phyloP scores from a whole-genome alignment of 352 stramenopile genomes.

The Thalassiosira hispida region DNA sequence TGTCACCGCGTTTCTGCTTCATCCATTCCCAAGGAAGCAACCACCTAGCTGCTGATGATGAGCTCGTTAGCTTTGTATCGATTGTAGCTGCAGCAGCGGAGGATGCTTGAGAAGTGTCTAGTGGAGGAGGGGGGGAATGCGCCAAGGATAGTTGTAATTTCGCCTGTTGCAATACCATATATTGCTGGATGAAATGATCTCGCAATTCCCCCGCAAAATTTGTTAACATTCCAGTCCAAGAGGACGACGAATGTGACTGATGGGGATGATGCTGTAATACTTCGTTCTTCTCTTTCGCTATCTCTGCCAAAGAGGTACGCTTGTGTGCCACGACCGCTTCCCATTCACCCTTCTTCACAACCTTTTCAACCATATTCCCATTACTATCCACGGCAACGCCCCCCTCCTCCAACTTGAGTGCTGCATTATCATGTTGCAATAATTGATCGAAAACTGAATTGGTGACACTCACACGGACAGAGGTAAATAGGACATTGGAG shows the following conservation, averaged over 20 bases:
- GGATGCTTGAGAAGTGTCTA: not conserved
- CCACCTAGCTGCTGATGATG: not conserved
- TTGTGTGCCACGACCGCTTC: constrained; percentile 25
- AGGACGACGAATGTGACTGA: not conserved
- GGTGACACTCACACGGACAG: constrained; percentile 19
- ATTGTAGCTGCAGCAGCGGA: not conserved
- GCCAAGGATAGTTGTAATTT: not conserved
- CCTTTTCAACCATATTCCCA: constrained; percentile 2
- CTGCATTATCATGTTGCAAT: not conserved
- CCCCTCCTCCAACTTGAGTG: constrained; percentile 10
- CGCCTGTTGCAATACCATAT: constrained; percentile 15
- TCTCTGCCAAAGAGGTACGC: constrained; percentile 1
- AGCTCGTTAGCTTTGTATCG: not conserved
- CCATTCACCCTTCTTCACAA: constrained; percentile 10
- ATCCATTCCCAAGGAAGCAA: constrained; percentile 19
- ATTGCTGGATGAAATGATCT: constrained; percentile 27
- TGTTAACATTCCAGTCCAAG: constrained; percentile 14
- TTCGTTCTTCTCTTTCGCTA: not conserved
- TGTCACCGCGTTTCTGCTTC: not conserved
- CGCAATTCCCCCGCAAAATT: constrained; percentile 11
- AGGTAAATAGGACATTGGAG: constrained; percentile 22
- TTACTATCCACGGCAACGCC: constrained; percentile 8
- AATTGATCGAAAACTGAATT: no score
- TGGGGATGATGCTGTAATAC: not conserved
- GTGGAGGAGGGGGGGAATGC: not conserved